A percentile compares a stretch with the other conserved stretches of the same genome.
Conservation (phyloP, 2,329 filamentous ascomycete genomes). For the Thielaviopsis punctulata region DNA sequence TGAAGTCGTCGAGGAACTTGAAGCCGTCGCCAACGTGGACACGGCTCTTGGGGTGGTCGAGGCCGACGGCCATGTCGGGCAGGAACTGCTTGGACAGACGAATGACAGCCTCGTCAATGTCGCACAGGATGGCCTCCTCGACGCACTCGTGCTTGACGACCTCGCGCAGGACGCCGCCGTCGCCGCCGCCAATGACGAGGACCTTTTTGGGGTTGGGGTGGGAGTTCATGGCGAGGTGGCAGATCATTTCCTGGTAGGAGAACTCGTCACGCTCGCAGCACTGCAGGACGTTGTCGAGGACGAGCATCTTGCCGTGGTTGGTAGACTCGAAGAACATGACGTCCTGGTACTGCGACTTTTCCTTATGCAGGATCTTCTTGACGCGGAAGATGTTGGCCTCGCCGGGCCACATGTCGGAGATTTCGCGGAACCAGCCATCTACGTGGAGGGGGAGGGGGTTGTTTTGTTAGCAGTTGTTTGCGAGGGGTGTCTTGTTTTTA, state of each 20-base stretch:
- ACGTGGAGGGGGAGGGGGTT: slow-evolving; percentile 4
- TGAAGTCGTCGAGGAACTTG: slow-evolving; percentile 93
- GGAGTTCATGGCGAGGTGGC: slow-evolving; percentile 93
- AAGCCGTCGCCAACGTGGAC: slow-evolving; percentile 93
- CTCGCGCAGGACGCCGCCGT: slow-evolving; percentile 93
- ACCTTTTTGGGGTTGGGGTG: slow-evolving; percentile 98
- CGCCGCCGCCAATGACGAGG: slow-evolving; percentile 91
- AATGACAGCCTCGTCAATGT: slow-evolving; percentile 98
- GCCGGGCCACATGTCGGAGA: slow-evolving; percentile 97
- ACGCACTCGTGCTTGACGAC: slow-evolving; percentile 97
- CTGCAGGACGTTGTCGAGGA: slow-evolving; percentile 98
- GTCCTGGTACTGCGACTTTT: slow-evolving; percentile 98
- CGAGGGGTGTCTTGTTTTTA: no score
- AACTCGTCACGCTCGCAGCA: slow-evolving; percentile 98
- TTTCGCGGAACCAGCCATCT: slow-evolving; percentile 99
- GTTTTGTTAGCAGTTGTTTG: background rate
- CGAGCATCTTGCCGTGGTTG: slow-evolving; percentile 88
- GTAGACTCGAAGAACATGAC: slow-evolving; percentile 97
- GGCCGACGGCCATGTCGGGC: slow-evolving; percentile 81
- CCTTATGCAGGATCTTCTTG: slow-evolving; percentile 94
- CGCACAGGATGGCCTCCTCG: slow-evolving; percentile 89
- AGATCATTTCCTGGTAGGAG: slow-evolving; percentile 99
- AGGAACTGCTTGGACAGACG: slow-evolving; percentile 97
- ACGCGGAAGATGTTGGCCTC: slow-evolving; percentile 98
- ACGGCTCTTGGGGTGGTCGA: slow-evolving; percentile 84